Percentiles rank a stretch among this genome's conserved stretches.
Evolutionary conservation across 1,284 basidiomycete species (phyloP).

Genomic region (Papiliotrema laurentii): DNA sequence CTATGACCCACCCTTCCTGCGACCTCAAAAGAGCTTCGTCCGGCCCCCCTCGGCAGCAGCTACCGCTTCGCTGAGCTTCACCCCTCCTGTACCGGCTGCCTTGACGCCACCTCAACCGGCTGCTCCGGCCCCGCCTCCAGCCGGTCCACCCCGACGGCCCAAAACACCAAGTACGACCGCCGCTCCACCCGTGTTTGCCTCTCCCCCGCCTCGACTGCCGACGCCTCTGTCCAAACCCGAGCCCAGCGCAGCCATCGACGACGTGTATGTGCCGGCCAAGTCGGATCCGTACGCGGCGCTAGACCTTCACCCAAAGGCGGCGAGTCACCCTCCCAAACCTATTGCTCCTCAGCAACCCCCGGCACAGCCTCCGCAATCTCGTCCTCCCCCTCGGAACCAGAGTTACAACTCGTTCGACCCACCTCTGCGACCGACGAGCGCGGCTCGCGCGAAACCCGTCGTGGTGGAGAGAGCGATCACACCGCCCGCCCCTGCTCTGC

Average conservation of each 20-base stretch:
- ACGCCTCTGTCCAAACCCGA: too few relatives aligned
- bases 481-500: neutral
- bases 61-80: slow-evolving; percentile 3
- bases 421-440: slow-evolving; percentile 17
- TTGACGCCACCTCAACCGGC: slow-evolving; percentile 11
- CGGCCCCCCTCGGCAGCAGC: slow-evolving; percentile 19
- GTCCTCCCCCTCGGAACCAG: slow-evolving; percentile 1
- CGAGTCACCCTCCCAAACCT: neutral
- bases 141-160: slow-evolving; percentile 29
- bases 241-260: too few relatives aligned
- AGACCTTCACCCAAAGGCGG: too few relatives aligned
- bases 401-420: slow-evolving; percentile 27
- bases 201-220: slow-evolving; percentile 10
- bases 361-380: neutral
- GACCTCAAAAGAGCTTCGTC: slow-evolving; percentile 34
- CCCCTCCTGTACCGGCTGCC: slow-evolving; percentile 11
- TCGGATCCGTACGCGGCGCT: too few relatives aligned
- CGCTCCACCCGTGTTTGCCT: neutral
- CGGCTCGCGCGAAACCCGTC: slow-evolving; percentile 5
- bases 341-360: neutral
- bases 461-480: neutral
- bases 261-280: too few relatives aligned
- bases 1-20: slow-evolving; percentile 43
- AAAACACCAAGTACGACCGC: slow-evolving; percentile 7
- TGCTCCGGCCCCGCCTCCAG: slow-evolving; percentile 5